phyloP scores from a whole-genome alignment of 1,139 yeast genomes.

The Tardiomyces blankii region DNA sequence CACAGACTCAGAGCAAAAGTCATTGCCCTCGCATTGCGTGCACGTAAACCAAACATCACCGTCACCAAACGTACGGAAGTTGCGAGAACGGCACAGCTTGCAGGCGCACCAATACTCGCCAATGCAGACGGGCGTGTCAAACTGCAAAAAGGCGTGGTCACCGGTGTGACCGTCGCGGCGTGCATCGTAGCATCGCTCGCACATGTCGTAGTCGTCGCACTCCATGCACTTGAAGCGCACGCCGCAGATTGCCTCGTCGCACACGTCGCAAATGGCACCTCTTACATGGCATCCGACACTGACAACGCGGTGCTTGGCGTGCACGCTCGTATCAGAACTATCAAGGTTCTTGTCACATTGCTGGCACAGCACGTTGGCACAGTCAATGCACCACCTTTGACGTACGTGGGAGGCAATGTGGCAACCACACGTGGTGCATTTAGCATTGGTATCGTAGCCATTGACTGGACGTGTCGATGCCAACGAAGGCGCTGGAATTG shows the following conservation, averaged over 20 bases:
- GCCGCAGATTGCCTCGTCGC: background rate
- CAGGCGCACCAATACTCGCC: background rate
- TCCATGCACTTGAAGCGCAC: background rate
- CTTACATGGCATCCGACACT: background rate
- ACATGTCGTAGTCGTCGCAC: background rate
- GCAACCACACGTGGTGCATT: too few species aligned
- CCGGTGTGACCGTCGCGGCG: background rate
- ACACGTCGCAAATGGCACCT: background rate
- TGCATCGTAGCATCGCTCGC: background rate
- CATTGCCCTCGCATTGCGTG: background rate
- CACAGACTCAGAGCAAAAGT: background rate
- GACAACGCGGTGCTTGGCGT: background rate
- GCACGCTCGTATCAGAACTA: background rate
- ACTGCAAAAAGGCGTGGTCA: background rate
- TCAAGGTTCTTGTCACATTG: background rate
- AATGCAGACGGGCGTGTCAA: background rate
- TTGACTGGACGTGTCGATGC: too few species aligned
- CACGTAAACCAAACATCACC: background rate
- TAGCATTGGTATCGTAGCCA: too few species aligned
- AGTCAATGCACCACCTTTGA: background rate
- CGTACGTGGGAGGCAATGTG: too few species aligned
- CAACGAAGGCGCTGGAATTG: too few species aligned
- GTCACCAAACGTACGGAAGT: background rate
- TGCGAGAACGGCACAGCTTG: background rate
- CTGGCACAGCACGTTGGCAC: background rate